Conservation (phyloP, 176 grass and related monocot genomes). For the Triticum timopheevii region DNA sequence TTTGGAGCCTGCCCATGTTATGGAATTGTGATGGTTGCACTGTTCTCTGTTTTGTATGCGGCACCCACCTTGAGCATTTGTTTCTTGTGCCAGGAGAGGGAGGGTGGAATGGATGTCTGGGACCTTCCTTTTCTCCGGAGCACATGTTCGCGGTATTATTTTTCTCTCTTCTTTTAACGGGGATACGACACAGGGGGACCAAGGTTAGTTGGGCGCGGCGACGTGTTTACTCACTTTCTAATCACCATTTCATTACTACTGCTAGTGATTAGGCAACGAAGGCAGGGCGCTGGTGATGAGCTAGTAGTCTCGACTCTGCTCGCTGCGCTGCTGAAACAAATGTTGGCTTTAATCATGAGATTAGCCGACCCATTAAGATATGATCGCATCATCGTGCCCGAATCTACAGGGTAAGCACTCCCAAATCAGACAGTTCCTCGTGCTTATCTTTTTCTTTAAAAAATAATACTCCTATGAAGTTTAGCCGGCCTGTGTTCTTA, state of each 20-base stretch:
- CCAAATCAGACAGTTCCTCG: too few relatives aligned
- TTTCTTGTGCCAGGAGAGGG: background rate
- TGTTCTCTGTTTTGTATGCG: background rate
- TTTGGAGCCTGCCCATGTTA: background rate
- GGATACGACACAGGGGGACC: conserved; percentile 34
- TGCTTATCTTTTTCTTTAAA: background rate
- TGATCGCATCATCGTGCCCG: background rate
- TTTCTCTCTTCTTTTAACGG: conserved; percentile 30
- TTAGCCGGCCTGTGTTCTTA: background rate
- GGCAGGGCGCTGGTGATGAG: background rate
- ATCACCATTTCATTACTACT: background rate
- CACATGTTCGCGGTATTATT: background rate
- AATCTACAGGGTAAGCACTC: background rate
- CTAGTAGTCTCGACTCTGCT: background rate
- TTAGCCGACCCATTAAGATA: background rate
- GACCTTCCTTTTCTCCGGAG: background rate
- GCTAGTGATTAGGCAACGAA: background rate
- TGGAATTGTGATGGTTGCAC: background rate
- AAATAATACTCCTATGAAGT: background rate
- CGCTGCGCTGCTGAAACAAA: conserved; percentile 18
- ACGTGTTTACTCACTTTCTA: conserved; percentile 27
- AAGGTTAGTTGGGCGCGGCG: conserved; percentile 40
- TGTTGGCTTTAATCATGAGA: conserved; percentile 11
- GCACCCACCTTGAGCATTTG: background rate
- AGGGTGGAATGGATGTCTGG: background rate